phyloP scores from a whole-genome alignment of 2,329 filamentous ascomycete species.

The Diplodia seriata region DNA sequence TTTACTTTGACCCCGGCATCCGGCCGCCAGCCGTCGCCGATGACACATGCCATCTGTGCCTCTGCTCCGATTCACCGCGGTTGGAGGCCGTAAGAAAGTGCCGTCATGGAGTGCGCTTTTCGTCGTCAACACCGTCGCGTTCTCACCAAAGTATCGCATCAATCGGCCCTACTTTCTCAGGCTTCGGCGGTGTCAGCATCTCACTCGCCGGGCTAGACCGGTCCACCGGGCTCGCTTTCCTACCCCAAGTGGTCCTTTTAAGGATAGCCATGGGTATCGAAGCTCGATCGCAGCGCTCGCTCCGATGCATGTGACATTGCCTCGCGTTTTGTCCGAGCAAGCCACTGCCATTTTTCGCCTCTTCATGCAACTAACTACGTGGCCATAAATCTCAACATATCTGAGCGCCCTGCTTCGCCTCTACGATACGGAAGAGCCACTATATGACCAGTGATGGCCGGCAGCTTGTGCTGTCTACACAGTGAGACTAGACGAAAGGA shows the following conservation, averaged over 20 bases:
- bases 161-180: slow-evolving; percentile 22
- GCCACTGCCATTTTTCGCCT: background rate
- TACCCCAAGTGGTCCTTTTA: slow-evolving; percentile 10
- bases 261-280: slow-evolving; percentile 19
- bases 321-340: background rate
- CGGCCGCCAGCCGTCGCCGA: background rate
- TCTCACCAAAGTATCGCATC: background rate
- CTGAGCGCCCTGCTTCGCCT: background rate
- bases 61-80: background rate
- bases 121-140: slow-evolving; percentile 5
- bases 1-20: background rate
- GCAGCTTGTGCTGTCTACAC: background rate
- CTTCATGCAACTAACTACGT: slow-evolving; percentile 6
- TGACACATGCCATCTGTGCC: background rate
- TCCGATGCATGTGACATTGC: slow-evolving; percentile 3
- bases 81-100: background rate
- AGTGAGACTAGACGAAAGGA: background rate
- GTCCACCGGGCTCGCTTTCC: slow-evolving; percentile 6
- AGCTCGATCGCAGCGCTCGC: slow-evolving; percentile 17
- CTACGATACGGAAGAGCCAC: background rate
- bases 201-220: slow-evolving; percentile 12
- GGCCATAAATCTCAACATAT: background rate
- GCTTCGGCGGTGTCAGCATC: background rate
- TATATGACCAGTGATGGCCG: slow-evolving; percentile 1
- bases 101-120: too few relatives aligned